Base-by-base conservation (phyloP, 192 early-diverging fungal species). In the Lunasporangiospora selenospora region DNA sequence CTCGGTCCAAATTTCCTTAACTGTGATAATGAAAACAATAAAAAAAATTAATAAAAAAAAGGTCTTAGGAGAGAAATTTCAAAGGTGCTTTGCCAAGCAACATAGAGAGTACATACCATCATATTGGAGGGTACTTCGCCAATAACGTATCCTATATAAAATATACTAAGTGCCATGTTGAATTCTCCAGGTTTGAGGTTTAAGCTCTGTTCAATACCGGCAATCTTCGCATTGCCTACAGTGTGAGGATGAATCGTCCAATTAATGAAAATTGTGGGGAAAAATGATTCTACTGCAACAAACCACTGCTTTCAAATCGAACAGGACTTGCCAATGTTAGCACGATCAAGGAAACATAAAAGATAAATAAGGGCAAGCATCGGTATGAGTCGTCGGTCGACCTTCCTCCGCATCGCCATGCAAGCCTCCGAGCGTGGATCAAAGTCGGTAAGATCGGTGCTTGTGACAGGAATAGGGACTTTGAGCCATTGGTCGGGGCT, bases 301-400 rank as follows among this genome's bases (percentile, higher is more conserved):
- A 41, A 15, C 40, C 40, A 41, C 40, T 16, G 18, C 40, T 41
- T 41, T 1, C 40, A 41, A n/a, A n/a, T n/a, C 40, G 31, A 6
- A 6, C 13, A 34, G 2, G 4, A 23, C 58, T 53, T 62, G 67
- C 80, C 77, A 41, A 90, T 90, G 53, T 89, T 90, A 34, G 82
- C 84, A 26, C 89, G 86, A 53, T 90, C 89, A 29, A 90, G 75
- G 47, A 85, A 80, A 27, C 81, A 86, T 49, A 84, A 88, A 21
- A 90, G 78, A 43, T 90, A 90, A 2, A 89, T 67, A 3, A 88
- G 18, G 26, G 80, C 75, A 11, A 89, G 78, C 29, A 86, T 79
- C 1, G 88, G 87, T 15, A 88, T 66, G 23, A 89, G 75, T 18
- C 87, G 82, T 18, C 76, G 44, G 47, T 89, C 87, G 41, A 89